Evolutionary conservation across 2,329 filamentous ascomycete species (phyloP), one percentile per base, ranked within the genome.

Genomic region (Elsinoe fawcettii): DNA sequence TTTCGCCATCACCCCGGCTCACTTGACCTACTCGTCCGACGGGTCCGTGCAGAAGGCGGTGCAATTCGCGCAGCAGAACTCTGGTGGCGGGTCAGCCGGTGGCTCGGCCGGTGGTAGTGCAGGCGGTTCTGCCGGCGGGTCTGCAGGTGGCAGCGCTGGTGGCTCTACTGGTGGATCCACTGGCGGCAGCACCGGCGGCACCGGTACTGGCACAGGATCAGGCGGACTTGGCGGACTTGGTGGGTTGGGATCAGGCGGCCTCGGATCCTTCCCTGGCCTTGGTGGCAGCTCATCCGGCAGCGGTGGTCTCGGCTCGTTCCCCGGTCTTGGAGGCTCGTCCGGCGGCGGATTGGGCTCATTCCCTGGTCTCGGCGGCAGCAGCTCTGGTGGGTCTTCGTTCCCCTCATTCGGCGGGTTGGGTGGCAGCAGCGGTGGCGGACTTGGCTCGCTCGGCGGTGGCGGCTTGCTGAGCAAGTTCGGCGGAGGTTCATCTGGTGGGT

Each of bases 1-100:
- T 30, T 64, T 64, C 58, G 60, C 51, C 47, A 65, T 65, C 54
- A 61, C 57, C 5, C 56, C 64, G 36, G 64, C 64, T 18, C 64
- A 65, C 27, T 43, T 65, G 57, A 60, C 57, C 30, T 62, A 62
- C 55, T 5, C 55, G 20, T 46, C 43, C 3, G 56, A 53, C 49
- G 49, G 49, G 5, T 36, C 49, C 30, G 49, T 53, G 8, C 25
- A 25, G 30, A 53, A 53, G 49, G 49, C 49, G 3, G 49, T 53
- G 2, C 25, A 53, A 14, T 53, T 37, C 18, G 49, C 30, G 7
- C 25, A 34, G 18, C 30, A 39, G 30, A 53, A 53, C 30, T n/a
- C 49, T 22, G 32, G 49, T 34, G 18, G 16, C 49, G 46, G n/a
- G 2, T 43, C 39, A 30, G 20, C 23, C 11, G 20, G 41, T 23